Percentiles rank a stretch among this genome's conserved stretches.
Conservation (phyloP, 2,329 filamentous ascomycete genomes). For the Coniochaeta sp. region DNA sequence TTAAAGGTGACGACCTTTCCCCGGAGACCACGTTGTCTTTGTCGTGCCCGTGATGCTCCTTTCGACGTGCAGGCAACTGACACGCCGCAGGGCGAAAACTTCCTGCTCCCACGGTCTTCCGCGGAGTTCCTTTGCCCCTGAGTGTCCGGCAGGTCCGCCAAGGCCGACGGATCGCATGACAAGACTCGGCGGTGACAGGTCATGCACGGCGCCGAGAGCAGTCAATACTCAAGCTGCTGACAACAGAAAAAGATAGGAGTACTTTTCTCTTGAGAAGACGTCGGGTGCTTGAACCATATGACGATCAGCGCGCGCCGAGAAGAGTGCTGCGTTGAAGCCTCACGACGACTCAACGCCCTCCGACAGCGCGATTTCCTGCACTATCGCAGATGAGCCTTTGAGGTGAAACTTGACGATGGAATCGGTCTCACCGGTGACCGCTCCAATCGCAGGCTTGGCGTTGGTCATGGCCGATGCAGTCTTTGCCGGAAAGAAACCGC, state of each 20-base stretch:
- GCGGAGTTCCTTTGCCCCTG: too few relatives aligned
- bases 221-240: not conserved
- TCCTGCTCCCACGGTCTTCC: too few relatives aligned
- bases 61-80: not conserved
- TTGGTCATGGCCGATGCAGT: not conserved
- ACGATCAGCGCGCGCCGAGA: too few relatives aligned
- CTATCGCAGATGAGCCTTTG: too few relatives aligned
- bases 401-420: not conserved
- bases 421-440: not conserved
- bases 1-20: not conserved
- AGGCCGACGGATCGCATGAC: not conserved
- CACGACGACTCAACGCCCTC: not conserved
- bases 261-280: not conserved
- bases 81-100: too few relatives aligned
- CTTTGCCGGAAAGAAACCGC: not conserved
- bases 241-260: not conserved
- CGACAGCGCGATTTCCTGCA: not conserved
- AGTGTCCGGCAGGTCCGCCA: too few relatives aligned
- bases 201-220: not conserved
- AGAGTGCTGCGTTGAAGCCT: not conserved
- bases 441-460: not conserved
- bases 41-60: not conserved
- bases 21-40: not conserved
- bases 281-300: not conserved
- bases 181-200: not conserved